Evolutionary conservation across 2,329 filamentous ascomycete species (phyloP), one percentile per base, ranked within the genome.

Genomic region (Pseudogymnoascus sp.): DNA sequence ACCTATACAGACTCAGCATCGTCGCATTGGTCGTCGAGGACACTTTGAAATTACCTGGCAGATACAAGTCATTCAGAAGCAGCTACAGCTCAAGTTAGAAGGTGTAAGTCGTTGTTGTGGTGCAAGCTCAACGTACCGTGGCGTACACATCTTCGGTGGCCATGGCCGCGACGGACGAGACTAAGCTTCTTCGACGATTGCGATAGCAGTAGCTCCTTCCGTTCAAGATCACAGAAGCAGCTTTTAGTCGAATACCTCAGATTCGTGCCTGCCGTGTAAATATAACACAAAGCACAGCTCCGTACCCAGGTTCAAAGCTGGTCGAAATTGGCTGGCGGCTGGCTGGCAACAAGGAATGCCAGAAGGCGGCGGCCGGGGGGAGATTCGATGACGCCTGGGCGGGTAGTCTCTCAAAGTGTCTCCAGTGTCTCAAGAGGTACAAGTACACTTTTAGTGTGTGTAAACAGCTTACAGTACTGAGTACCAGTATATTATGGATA

Each of bases 11-110:
- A 65, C 62, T 64, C 62, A 22, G 60, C 62, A 66, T 60, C 64
- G 62, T 64, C 63, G 58, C 53, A 60, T 60, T 33, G 64, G 58
- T 60, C 60, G 38, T 58, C 43, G 58, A 63, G n/a, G 61, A 33
- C 15, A 38, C 62, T 47, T 38, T 35, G 20, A 22, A 74, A 76
- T 70, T 80, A 95, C 92, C 92, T 73, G 94, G 93, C 58, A 99
- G 84, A 75, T 99, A 99, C 65, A 83, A 83, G 77, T 99, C 92
- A 77, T 85, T 96, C 77, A 96, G 80, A 61, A 97, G 84, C 74
- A 99, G 89, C 93, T 97, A 75, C 70, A 65, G 36, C 47, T 58
- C 35, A 20, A 15, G 33, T 58, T 38, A 38, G 61, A 22, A 65
- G 63, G 63, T 53, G 47, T 14, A 33, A 41, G 61, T 50, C 15